Base-by-base conservation (phyloP, 768 basidiomycete genomes). In the Mycena polygramma region DNA sequence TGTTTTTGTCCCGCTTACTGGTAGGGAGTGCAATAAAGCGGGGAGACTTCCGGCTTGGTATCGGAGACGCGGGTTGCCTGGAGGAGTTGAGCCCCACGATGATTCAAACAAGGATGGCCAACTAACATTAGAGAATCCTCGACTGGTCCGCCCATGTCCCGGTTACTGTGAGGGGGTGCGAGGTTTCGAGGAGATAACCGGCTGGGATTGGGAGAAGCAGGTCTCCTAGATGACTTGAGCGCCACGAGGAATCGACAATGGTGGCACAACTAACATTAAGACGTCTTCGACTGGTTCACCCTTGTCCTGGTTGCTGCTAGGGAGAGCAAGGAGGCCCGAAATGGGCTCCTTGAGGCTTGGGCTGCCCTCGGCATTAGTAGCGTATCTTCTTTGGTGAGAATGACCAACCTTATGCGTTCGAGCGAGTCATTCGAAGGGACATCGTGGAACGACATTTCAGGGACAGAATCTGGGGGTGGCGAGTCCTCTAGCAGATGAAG, bases 391-490 rank as follows among this genome's bases (percentile, higher is more conserved):
- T 14, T 24, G 1, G 48, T 14, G 41, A 36, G 30, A 52, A 58
- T 49, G 30, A 36, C 39, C 43, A 60, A 15, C 59, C 66, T 68
- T 53, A 39, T 11, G 57, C 15, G 66, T 4, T 45, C 51, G 24
- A 41, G 39, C 20, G 53, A 60, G 35, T 55, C 41, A 59, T 66
- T 53, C 36, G 63, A 53, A 53, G 63, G 15, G 20, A n/a, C 4
- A 6, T 57, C 57, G 22, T 30, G 54, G 43, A 49, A n/a, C 30
- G 22, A 45, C 37, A 13, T 20, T 24, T 22, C 43, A 10, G 35
- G 57, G 37, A 43, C 19, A 11, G 41, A 35, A 41, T 63, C 58
- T 20, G 55, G 2, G 22, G 54, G 61, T 17, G 68, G 57, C 17
- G 24, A 30, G 15, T 51, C 48, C 7, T n/a, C 37, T 19, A 30